Evolutionary conservation across 2,329 filamentous ascomycete genomes (phyloP).

Genomic region (Raffaelea deltoideospora): DNA sequence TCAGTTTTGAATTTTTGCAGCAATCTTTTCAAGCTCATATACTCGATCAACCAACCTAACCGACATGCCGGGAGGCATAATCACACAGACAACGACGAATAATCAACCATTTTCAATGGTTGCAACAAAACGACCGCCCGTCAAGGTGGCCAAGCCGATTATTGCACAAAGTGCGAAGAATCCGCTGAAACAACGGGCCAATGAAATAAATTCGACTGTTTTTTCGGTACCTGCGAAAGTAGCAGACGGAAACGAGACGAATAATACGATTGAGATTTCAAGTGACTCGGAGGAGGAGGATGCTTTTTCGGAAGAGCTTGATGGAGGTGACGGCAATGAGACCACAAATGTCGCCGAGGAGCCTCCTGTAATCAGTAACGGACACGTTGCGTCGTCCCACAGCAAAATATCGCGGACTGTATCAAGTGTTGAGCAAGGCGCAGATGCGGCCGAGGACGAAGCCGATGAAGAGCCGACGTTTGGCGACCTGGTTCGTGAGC

Average conservation of each 20-base stretch:
- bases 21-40: no score
- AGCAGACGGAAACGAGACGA: no score
- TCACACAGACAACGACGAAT: constrained; percentile 46
- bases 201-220: constrained; percentile 43
- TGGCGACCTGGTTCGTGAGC: constrained; percentile 66
- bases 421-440: background rate
- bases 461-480: constrained; percentile 42
- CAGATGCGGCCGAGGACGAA: constrained; percentile 1
- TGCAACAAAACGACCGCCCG: constrained; percentile 37
- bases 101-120: no score
- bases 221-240: no score
- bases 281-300: constrained; percentile 27
- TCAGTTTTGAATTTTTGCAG: no score
- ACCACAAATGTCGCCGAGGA: no score
- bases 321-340: background rate
- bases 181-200: constrained; percentile 32
- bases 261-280: constrained; percentile 40
- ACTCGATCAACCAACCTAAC: no score
- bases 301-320: background rate
- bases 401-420: no score
- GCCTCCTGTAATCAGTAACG: no score
- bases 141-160: constrained; percentile 39
- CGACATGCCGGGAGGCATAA: background rate
- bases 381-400: no score
- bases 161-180: constrained; percentile 38